These are phyloP conservation scores for Phytophthora pluvialis DNA, from an alignment of 352 stramenopile species.

Conservation along the genomic window DNA sequence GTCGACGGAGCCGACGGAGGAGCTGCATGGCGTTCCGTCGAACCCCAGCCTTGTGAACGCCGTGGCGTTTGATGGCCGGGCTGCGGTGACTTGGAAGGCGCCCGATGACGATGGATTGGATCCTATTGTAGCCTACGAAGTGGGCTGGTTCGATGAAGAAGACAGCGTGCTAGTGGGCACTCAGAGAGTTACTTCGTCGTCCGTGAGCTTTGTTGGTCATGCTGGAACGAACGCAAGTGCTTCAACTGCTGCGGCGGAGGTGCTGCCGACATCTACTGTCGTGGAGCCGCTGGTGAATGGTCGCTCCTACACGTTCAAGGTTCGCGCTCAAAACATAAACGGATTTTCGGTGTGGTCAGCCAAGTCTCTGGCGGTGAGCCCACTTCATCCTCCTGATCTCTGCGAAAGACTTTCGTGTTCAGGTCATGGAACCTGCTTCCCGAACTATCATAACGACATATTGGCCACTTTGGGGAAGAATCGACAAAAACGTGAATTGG, in stretches of 20 bases:
- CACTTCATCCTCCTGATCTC: constrained; percentile 73
- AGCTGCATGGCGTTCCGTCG: constrained; percentile 66
- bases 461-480: not conserved
- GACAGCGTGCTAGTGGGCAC: constrained; percentile 48
- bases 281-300: constrained; percentile 63
- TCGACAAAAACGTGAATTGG: constrained; percentile 2
- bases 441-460: constrained; percentile 50
- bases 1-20: constrained; percentile 13
- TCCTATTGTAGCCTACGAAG: constrained; percentile 63
- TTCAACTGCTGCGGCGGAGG: constrained; percentile 3
- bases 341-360: constrained; percentile 75
- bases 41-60: constrained; percentile 67
- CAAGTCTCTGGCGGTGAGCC: constrained; percentile 74
- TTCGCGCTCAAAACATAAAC: constrained; percentile 67
- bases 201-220: constrained; percentile 23
- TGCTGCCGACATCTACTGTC: constrained; percentile 47
- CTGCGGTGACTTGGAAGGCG: constrained; percentile 64
- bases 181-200: constrained; percentile 40
- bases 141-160: constrained; percentile 67
- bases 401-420: constrained; percentile 68
- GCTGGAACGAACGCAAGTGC: constrained; percentile 14
- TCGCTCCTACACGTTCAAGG: constrained; percentile 74
- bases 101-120: constrained; percentile 73
- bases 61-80: constrained; percentile 56
- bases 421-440: constrained; percentile 72